Conservation (phyloP, 139 green algal species). For the Auxenochlorella protothecoides region DNA sequence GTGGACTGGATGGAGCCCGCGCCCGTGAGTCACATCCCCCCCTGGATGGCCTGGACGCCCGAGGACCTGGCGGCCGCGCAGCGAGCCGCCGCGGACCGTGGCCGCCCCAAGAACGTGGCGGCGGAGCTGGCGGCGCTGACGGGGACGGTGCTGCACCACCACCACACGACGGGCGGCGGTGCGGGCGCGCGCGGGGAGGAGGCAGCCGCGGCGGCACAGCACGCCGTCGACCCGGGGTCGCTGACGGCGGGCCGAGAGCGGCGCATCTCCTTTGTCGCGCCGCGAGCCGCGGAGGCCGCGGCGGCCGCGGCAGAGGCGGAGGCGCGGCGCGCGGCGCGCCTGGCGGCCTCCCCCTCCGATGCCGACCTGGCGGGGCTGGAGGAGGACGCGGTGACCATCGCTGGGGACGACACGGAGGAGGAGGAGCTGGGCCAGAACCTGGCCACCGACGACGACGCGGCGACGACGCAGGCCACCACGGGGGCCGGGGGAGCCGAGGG, state of each 20-base stretch:
- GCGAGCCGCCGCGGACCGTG: conserved; percentile 1
- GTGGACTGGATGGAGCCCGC: conserved; percentile 16
- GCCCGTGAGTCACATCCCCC: neutral
- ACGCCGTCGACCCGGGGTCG: no score
- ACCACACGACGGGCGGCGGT: conserved; percentile 5
- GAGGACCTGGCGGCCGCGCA: conserved; percentile 5
- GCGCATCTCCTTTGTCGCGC: neutral
- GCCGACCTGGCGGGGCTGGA: conserved; percentile 5
- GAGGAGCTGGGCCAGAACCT: conserved; percentile 20
- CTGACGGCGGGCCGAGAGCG: no score
- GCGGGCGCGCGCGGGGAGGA: neutral
- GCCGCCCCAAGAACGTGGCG: neutral
- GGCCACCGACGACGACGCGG: conserved; percentile 4
- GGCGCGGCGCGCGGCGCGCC: neutral
- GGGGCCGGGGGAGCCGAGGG: neutral
- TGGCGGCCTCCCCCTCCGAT: neutral
- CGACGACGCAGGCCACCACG: neutral
- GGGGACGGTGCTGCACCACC: conserved; percentile 21
- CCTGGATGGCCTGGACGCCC: conserved; percentile 5
- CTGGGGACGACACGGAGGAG: conserved; percentile 25
- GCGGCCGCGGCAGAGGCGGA: neutral
- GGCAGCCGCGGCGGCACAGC: neutral
- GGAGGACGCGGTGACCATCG: conserved; percentile 17
- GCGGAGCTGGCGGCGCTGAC: conserved; percentile 15
- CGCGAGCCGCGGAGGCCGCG: neutral